phyloP scores from a whole-genome alignment of 371 early-diverging fungal genomes.

The Nematocida homosporus region DNA sequence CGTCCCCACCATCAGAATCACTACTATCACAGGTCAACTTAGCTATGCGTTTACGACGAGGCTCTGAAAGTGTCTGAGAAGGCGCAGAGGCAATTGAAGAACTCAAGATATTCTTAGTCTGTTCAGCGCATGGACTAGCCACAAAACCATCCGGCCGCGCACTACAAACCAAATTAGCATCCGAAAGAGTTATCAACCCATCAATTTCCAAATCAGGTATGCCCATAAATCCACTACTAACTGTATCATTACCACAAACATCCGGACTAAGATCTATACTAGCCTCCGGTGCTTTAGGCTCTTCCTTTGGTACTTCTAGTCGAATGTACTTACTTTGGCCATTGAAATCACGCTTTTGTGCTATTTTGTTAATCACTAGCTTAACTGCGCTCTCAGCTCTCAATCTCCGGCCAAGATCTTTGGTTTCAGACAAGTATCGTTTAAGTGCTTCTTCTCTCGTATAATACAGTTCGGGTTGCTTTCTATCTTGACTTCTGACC shows the following conservation, averaged over 20 bases:
- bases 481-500: background rate
- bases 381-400: conserved; percentile 27
- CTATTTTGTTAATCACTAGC: conserved; percentile 26
- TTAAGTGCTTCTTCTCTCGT: conserved; percentile 39
- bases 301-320: no score
- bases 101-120: no score
- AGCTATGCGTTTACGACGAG: no score
- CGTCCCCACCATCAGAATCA: no score
- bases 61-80: no score
- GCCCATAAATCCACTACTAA: conserved; percentile 30
- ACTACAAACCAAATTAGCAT: background rate
- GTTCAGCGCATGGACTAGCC: no score
- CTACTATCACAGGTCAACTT: no score
- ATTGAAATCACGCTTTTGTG: no score
- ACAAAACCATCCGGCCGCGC: background rate
- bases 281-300: background rate
- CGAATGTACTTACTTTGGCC: no score
- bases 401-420: background rate
- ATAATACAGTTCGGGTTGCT: conserved; percentile 13
- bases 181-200: conserved; percentile 13
- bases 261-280: background rate
- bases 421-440: background rate
- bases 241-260: background rate
- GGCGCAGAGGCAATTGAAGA: no score
- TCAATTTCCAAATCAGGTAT: conserved; percentile 15